These are phyloP conservation scores for Saccharomycopsis schoenii DNA, from an alignment of 805 yeast species.

Conservation along the genomic window DNA sequence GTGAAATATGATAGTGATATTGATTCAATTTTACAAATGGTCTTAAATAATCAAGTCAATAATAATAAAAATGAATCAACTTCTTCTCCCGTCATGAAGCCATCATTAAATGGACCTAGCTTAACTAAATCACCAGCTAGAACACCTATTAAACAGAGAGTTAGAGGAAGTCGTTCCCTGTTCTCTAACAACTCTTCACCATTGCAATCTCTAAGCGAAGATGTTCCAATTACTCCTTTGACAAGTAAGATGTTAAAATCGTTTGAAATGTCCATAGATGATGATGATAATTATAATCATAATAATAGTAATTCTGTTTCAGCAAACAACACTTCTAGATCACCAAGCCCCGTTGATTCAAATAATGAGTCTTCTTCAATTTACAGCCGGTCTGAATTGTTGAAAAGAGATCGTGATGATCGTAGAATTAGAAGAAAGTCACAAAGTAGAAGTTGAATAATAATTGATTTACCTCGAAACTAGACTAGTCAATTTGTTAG, in stretches of 20 bases:
- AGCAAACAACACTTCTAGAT: neutral
- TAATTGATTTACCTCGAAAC: too few species aligned
- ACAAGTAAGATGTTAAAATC: conserved; percentile 13
- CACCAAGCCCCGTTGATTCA: neutral
- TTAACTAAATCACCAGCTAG: conserved; percentile 6
- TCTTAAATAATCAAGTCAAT: conserved; percentile 10
- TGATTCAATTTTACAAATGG: conserved; percentile 14
- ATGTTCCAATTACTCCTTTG: conserved; percentile 6
- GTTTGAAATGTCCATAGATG: neutral
- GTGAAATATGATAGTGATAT: conserved; percentile 15
- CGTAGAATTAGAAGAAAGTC: conserved; percentile 14
- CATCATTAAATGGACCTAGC: neutral
- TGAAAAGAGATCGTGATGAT: conserved; percentile 13
- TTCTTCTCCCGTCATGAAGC: neutral
- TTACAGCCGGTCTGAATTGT: conserved; percentile 10
- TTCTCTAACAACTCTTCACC: neutral
- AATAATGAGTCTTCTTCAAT: conserved; percentile 1
- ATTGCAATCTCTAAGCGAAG: neutral
- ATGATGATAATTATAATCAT: neutral
- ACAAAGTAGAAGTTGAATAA: conserved; percentile 7
- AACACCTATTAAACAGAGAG: conserved; percentile 3
- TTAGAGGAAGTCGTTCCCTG: neutral
- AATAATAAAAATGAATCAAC: neutral
- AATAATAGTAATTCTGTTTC: neutral
- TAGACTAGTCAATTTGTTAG: too few species aligned